Evolutionary conservation across 345 rosid genomes (phyloP).

Genomic region (Dipteronia dyeriana): DNA sequence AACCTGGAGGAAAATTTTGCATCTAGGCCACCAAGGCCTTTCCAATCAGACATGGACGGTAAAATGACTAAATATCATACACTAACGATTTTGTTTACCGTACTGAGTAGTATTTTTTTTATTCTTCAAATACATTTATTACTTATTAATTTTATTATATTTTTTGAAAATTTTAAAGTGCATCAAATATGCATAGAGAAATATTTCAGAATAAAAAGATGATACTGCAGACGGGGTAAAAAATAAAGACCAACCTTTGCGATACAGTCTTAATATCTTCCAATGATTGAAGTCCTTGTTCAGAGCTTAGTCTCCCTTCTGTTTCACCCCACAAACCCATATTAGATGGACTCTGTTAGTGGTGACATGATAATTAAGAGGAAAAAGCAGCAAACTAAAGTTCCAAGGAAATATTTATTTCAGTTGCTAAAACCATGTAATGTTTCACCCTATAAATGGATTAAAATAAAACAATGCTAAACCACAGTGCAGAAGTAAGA

Average conservation of each 20-base stretch:
- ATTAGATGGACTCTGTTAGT: background rate
- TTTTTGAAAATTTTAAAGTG: background rate
- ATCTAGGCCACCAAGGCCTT: background rate
- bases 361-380: background rate
- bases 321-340: constrained; percentile 25
- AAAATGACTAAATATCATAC: background rate
- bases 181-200: background rate
- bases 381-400: background rate
- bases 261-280: constrained; percentile 21
- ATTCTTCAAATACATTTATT: background rate
- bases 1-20: background rate
- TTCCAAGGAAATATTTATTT: background rate
- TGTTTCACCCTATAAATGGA: background rate
- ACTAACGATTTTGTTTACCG: background rate
- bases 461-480: background rate
- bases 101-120: background rate
- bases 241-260: constrained; percentile 23
- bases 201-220: background rate
- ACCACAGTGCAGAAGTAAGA: background rate
- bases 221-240: background rate
- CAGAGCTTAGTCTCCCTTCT: constrained; percentile 23
- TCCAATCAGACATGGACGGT: background rate
- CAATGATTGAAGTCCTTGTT: constrained; percentile 23
- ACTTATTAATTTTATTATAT: background rate
- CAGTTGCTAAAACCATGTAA: background rate